These are phyloP conservation scores for Aureobasidium sp. DNA, from an alignment of 2,329 filamentous ascomycete species.

Conservation along the genomic window DNA sequence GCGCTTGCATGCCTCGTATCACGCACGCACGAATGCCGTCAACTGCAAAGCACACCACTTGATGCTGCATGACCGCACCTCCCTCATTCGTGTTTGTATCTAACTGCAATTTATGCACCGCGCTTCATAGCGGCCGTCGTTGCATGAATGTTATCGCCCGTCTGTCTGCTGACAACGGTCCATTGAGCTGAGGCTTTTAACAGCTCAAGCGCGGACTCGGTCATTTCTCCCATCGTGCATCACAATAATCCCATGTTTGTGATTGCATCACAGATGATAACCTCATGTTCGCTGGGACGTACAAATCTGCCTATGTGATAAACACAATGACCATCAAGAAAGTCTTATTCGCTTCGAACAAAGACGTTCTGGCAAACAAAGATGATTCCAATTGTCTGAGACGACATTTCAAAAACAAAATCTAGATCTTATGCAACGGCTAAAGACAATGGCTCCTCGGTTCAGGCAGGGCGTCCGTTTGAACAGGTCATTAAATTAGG, in stretches of 20 bases:
- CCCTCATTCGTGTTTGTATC: not conserved
- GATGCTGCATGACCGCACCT: conserved; percentile 9
- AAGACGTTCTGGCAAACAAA: not conserved
- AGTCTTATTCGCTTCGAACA: not conserved
- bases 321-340: not conserved
- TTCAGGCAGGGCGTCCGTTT: not conserved
- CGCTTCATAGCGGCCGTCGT: conserved; percentile 1
- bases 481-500: not conserved
- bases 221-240: not conserved
- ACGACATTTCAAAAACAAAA: not conserved
- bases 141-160: conserved; percentile 1
- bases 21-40: not conserved
- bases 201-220: not conserved
- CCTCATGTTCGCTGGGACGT: not conserved
- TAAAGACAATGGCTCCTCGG: not conserved
- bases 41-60: not conserved
- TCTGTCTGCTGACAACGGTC: not conserved
- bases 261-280: not conserved
- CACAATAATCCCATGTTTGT: not conserved
- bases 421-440: not conserved
- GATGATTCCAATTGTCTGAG: not conserved
- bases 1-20: not conserved
- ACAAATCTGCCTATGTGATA: not conserved
- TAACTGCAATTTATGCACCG: conserved; percentile 7
- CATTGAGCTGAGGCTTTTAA: not conserved